phyloP scores from a whole-genome alignment of 768 basidiomycete species.

The Trametes maxima region DNA sequence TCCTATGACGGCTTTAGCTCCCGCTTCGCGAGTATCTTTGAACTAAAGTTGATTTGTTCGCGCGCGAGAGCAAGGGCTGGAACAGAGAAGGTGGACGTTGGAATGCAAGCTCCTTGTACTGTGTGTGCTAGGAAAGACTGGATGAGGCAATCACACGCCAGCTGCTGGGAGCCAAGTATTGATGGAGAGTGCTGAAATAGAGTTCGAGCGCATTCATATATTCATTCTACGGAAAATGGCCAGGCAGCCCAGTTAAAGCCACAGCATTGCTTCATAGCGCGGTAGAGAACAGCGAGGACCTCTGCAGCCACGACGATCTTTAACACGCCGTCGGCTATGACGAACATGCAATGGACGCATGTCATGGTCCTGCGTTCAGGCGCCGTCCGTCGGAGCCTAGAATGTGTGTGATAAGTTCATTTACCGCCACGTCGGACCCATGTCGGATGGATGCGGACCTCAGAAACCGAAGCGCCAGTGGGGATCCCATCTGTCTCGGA shows the following conservation, averaged over 20 bases:
- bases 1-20: neutral
- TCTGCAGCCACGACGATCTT: too few relatives aligned
- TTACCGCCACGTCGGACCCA: too few relatives aligned
- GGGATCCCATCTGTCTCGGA: neutral
- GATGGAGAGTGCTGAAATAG: neutral
- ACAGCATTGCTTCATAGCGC: too few relatives aligned
- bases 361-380: too few relatives aligned
- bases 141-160: slow-evolving; percentile 13
- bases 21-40: too few relatives aligned
- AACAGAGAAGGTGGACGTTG: neutral
- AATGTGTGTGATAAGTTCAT: too few relatives aligned
- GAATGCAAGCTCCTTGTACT: neutral
- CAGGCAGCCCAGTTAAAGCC: neutral
- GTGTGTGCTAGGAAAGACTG: neutral
- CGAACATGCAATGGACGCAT: too few relatives aligned
- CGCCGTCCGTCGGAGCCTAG: too few relatives aligned
- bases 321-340: too few relatives aligned
- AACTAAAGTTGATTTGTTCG: too few relatives aligned
- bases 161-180: neutral
- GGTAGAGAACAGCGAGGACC: too few relatives aligned
- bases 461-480: neutral
- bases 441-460: neutral
- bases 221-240: neutral
- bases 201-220: neutral
- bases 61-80: too few relatives aligned